Conservation (phyloP, 768 basidiomycete genomes). For the Kwoniella sp. region DNA sequence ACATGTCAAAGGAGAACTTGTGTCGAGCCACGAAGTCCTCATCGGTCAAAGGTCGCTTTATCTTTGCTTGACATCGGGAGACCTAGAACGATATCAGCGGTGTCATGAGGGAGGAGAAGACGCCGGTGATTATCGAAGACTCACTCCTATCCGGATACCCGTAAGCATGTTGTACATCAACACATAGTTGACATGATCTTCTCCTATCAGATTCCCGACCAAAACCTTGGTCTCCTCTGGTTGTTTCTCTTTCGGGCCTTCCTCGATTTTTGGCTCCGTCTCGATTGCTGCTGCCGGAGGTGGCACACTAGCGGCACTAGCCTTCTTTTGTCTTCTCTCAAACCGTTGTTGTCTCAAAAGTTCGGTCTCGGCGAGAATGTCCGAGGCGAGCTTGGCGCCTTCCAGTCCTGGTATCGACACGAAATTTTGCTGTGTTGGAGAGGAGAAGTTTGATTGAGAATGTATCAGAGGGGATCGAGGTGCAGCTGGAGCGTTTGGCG, state of each 20-base stretch:
- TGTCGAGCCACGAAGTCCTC: constrained; percentile 87
- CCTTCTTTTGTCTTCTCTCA: constrained; percentile 65
- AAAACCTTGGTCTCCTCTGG: constrained; percentile 65
- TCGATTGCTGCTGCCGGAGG: constrained; percentile 12
- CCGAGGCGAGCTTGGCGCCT: constrained; percentile 62
- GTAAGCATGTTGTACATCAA: constrained; percentile 99
- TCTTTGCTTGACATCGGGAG: constrained; percentile 94
- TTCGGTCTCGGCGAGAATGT: constrained; percentile 87
- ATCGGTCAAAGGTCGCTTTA: constrained; percentile 76
- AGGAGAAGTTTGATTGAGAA: constrained; percentile 40
- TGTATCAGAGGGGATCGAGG: constrained; percentile 44
- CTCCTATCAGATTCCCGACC: constrained; percentile 95
- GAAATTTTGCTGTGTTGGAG: constrained; percentile 17
- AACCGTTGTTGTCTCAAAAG: constrained; percentile 77
- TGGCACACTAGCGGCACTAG: constrained; percentile 23
- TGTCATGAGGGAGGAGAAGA: not conserved
- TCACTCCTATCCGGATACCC: constrained; percentile 89
- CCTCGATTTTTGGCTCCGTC: constrained; percentile 8
- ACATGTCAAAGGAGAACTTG: constrained; percentile 98
- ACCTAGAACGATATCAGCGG: constrained; percentile 62
- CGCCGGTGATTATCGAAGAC: no score
- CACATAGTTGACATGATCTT: constrained; percentile 97
- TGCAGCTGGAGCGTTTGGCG: constrained; percentile 15
- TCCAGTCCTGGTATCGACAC: constrained; percentile 51
- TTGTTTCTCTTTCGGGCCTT: constrained; percentile 7